Base-by-base conservation (phyloP, 441 rosid species). In the Gossypium davidsonii region DNA sequence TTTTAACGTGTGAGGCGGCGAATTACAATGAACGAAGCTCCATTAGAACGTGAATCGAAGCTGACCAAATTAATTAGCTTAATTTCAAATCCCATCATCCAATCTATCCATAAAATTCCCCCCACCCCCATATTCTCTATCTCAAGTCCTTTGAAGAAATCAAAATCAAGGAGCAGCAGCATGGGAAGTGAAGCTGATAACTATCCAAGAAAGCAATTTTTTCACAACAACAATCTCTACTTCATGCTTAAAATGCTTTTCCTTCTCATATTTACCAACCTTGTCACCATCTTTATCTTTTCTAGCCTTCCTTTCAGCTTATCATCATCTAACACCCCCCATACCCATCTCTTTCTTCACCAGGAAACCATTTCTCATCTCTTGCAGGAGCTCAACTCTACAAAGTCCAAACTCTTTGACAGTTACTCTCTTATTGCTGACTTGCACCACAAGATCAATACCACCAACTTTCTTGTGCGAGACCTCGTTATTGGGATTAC, bases 221-320 rank as follows among this genome's bases (percentile, higher is more conserved):
- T 62, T 17, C 60, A 74, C 2, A 56, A 18, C 57, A 82, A 21
- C 57, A 80, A 26, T 28, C 6, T 28, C 60, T 79, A 34, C 74
- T 77, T 17, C 80, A 83, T 74, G 87, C 76, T 85, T 74, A 84
- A 76, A 63, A 61, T 84, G 44, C 67, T 83, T 23, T 0, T 80
- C 48, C 70, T 84, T 28, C 66, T 83, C 23, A 61, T 85, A 28
- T 58, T 83, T 4, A 81, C 88, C 46, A 85, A 83, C 81, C 80
- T 85, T 70, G 76, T 85, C 71, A 83, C 89, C 0, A 37, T 82
- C 74, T 83, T 74, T 74, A 25, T 84, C 65, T 62, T 84, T 70
- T 51, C 80, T 0, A 67, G 66, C 62, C 51, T 10, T 46, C 81
- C 86, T 57, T 74, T 73, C 42, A 70, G 60, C 57, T 57, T 71